Conservation (phyloP, 768 basidiomycete genomes). For the Paxillus ammoniavirescens region DNA sequence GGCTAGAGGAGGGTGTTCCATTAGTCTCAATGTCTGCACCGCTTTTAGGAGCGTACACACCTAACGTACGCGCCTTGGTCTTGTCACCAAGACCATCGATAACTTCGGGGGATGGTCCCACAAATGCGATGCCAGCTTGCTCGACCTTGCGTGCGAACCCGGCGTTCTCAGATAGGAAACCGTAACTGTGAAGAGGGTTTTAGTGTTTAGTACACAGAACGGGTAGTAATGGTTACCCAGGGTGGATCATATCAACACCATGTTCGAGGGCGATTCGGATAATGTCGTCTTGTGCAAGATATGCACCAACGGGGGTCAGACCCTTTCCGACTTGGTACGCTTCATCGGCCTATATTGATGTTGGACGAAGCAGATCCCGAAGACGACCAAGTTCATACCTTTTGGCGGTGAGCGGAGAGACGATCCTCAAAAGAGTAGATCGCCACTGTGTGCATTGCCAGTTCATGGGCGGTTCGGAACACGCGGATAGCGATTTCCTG, state of each 20-base stretch:
- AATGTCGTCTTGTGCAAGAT: slow-evolving; percentile 97
- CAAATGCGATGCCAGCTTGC: slow-evolving; percentile 94
- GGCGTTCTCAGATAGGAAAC: slow-evolving; percentile 97
- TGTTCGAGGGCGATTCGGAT: slow-evolving; percentile 96
- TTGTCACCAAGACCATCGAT: slow-evolving; percentile 99
- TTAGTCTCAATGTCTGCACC: not conserved
- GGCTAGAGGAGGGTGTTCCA: slow-evolving; percentile 43
- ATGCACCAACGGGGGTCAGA: slow-evolving; percentile 92
- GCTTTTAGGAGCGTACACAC: slow-evolving; percentile 37
- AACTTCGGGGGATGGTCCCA: slow-evolving; percentile 93
- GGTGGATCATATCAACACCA: slow-evolving; percentile 99
- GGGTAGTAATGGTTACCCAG: slow-evolving; percentile 56
- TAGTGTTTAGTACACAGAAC: slow-evolving; percentile 1
- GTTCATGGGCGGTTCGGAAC: slow-evolving; percentile 96
- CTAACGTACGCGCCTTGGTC: slow-evolving; percentile 91
- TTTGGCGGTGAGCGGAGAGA: slow-evolving; percentile 95
- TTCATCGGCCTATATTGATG: slow-evolving; percentile 77
- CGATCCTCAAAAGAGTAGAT: slow-evolving; percentile 98
- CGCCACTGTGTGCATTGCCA: slow-evolving; percentile 98
- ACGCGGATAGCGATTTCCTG: slow-evolving; percentile 99
- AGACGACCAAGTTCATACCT: slow-evolving; percentile 47
- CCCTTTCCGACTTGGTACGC: slow-evolving; percentile 98
- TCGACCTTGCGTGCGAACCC: slow-evolving; percentile 97
- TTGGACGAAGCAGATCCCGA: slow-evolving; percentile 29
- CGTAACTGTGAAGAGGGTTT: slow-evolving; percentile 59